phyloP scores from a whole-genome alignment of 2,329 filamentous ascomycete genomes.

The Aspergillus cejpii region DNA sequence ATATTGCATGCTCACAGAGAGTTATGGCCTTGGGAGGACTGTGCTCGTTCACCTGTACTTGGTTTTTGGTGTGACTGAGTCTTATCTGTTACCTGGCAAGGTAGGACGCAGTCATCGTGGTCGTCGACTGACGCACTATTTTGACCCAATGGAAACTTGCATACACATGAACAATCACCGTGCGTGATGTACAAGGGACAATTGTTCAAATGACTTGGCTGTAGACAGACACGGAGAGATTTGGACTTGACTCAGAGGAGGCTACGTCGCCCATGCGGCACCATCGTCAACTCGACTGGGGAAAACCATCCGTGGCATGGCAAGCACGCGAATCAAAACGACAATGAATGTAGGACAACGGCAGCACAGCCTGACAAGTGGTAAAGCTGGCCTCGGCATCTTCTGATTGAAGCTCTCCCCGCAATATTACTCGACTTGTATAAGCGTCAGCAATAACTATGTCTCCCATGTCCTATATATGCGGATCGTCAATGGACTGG shows the following conservation, averaged over 20 bases:
- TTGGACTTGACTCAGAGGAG: neutral
- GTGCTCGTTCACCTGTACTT: neutral
- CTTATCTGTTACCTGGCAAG: neutral
- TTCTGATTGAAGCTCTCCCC: slow-evolving; percentile 16
- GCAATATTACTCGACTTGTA: slow-evolving; percentile 11
- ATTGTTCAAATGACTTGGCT: neutral
- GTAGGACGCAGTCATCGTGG: neutral
- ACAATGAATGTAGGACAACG: slow-evolving; percentile 1
- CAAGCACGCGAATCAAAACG: neutral
- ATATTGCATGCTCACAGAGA: neutral
- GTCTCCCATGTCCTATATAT: neutral
- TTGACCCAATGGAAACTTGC: neutral
- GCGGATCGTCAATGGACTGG: neutral
- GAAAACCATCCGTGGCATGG: neutral
- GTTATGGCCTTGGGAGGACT: neutral
- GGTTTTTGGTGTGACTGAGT: neutral
- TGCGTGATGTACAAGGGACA: neutral
- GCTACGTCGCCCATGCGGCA: no score
- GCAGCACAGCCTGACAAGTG: neutral
- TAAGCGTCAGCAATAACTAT: no score
- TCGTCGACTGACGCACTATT: neutral
- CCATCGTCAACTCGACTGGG: neutral
- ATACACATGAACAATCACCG: neutral
- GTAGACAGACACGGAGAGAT: neutral
- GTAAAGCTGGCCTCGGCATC: slow-evolving; percentile 20